phyloP scores from a whole-genome alignment of 495 filamentous ascomycete species.

The Aspergillus saccharolyticus region DNA sequence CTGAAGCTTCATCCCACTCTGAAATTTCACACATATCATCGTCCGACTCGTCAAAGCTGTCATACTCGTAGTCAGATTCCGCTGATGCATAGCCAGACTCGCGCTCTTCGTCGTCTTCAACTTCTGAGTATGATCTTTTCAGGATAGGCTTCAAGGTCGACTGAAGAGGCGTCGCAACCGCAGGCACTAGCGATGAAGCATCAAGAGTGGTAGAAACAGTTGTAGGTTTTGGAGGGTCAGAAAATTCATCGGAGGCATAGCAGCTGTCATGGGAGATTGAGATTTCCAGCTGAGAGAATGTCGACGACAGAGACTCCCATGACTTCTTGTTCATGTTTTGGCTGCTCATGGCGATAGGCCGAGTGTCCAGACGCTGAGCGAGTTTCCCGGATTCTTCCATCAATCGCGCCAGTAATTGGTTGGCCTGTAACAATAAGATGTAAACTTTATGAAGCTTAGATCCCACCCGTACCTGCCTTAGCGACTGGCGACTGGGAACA shows the following conservation, averaged over 20 bases:
- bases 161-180: conserved; percentile 21
- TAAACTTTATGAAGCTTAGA: neutral
- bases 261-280: conserved; percentile 44
- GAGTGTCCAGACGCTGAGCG: conserved; percentile 3
- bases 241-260: conserved; percentile 44
- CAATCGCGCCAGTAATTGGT: neutral
- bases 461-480: neutral
- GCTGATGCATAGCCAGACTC: conserved; percentile 44
- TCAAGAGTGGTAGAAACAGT: conserved; percentile 20
- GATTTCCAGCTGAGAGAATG: conserved; percentile 36
- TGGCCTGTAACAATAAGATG: neutral
- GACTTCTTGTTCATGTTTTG: conserved; percentile 28
- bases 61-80: conserved; percentile 32
- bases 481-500: neutral
- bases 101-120: conserved; percentile 27
- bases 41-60: conserved; percentile 28
- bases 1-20: conserved; percentile 33
- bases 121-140: conserved; percentile 31
- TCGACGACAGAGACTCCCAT: conserved; percentile 43
- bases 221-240: conserved; percentile 31
- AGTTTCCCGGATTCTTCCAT: neutral
- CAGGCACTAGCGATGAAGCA: conserved; percentile 16
- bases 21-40: conserved; percentile 33
- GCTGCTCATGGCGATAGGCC: conserved; percentile 23
- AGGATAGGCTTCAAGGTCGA: conserved; percentile 37